Percentiles rank a stretch among this genome's conserved stretches.
Evolutionary conservation across 2,329 filamentous ascomycete species (phyloP).

Genomic region (Orbilia quercus): DNA sequence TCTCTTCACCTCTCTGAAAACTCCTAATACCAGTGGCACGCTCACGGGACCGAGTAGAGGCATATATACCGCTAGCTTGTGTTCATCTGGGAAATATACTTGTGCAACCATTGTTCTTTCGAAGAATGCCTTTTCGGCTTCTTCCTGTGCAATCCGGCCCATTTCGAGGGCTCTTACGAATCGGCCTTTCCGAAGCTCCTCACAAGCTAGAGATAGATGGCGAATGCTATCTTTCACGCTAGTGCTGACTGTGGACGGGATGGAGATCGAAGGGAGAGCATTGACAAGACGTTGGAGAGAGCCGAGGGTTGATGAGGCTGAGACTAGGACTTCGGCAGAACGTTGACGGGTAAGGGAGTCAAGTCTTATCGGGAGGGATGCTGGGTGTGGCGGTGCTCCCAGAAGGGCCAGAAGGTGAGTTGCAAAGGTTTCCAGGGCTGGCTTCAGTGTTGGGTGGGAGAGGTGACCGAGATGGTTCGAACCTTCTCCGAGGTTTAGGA

Average conservation of each 20-base stretch:
- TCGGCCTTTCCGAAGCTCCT: constrained; percentile 72
- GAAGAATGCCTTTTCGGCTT: constrained; percentile 94
- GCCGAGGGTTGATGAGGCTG: constrained; percentile 92
- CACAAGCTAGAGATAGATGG: constrained; percentile 81
- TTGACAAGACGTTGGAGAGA: constrained; percentile 86
- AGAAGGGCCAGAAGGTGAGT: constrained; percentile 88
- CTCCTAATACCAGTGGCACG: constrained; percentile 85
- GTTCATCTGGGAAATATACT: constrained; percentile 97
- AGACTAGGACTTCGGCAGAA: constrained; percentile 84
- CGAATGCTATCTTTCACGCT: constrained; percentile 82
- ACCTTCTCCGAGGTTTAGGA: constrained; percentile 70
- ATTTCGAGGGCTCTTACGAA: constrained; percentile 78
- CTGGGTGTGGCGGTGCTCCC: constrained; percentile 80
- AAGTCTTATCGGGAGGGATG: constrained; percentile 83
- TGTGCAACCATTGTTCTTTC: constrained; percentile 99
- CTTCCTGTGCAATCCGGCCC: constrained; percentile 84
- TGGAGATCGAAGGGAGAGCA: constrained; percentile 88
- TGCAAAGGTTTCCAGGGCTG: constrained; percentile 88
- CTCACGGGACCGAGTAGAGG: constrained; percentile 89
- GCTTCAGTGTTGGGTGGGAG: constrained; percentile 74
- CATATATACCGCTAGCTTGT: constrained; percentile 96
- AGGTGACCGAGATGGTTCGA: constrained; percentile 67
- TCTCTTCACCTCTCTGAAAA: constrained; percentile 81
- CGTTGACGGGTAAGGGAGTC: constrained; percentile 87
- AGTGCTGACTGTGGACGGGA: constrained; percentile 85